Evolutionary conservation across 2,329 filamentous ascomycete genomes (phyloP).

Genomic region (Botrytis sinoallii): DNA sequence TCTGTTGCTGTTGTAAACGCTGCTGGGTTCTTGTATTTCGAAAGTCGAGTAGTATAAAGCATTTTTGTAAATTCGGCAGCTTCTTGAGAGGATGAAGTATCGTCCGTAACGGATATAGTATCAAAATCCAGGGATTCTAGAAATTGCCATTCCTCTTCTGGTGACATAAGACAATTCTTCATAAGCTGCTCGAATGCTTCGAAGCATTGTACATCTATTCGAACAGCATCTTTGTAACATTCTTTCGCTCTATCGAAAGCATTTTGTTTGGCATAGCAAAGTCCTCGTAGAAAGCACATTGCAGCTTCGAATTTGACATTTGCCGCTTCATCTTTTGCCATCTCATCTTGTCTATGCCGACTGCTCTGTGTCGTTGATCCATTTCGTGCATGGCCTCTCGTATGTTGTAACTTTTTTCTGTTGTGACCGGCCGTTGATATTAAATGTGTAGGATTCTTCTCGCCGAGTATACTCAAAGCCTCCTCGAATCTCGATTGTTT

Average conservation of each 20-base stretch:
- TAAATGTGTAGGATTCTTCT: slow-evolving; percentile 89
- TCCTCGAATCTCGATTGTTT: slow-evolving; percentile 90
- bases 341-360: slow-evolving; percentile 32
- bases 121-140: slow-evolving; percentile 81
- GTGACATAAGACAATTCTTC: slow-evolving; percentile 87
- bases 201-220: slow-evolving; percentile 96
- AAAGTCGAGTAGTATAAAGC: slow-evolving; percentile 91
- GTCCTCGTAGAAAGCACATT: slow-evolving; percentile 92
- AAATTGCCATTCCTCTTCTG: slow-evolving; percentile 69
- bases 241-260: slow-evolving; percentile 96
- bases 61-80: slow-evolving; percentile 92
- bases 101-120: slow-evolving; percentile 64
- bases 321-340: slow-evolving; percentile 60
- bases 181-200: slow-evolving; percentile 98
- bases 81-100: slow-evolving; percentile 71
- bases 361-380: slow-evolving; percentile 47
- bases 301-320: slow-evolving; percentile 87
- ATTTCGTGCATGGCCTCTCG: slow-evolving; percentile 51
- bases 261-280: slow-evolving; percentile 96
- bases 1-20: slow-evolving; percentile 84
- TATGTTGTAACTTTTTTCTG: slow-evolving; percentile 67
- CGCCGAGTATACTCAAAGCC: slow-evolving; percentile 79
- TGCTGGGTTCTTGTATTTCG: slow-evolving; percentile 86
- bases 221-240: slow-evolving; percentile 95
- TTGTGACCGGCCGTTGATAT: slow-evolving; percentile 62